These are phyloP conservation scores for Tremellales sp. DNA, from an alignment of 1,284 basidiomycete species.

Conservation along the genomic window DNA sequence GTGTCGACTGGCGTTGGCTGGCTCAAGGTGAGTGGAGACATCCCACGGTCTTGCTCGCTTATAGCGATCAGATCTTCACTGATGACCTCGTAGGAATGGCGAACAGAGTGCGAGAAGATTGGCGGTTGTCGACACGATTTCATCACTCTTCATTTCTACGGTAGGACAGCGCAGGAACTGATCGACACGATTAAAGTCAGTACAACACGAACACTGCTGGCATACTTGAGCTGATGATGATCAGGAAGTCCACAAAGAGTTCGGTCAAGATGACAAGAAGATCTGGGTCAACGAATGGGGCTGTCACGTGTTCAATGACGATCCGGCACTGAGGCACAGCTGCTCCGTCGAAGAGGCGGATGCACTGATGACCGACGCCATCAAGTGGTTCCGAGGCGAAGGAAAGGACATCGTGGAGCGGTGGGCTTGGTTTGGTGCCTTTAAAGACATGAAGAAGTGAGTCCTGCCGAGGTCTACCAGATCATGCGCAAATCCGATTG, in stretches of 20 bases:
- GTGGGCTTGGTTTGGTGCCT: constrained; percentile 37
- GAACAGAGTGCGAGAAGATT: constrained; percentile 26
- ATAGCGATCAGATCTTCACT: too few species aligned
- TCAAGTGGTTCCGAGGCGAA: constrained; percentile 15
- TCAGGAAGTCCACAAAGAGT: not conserved
- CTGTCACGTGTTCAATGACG: constrained; percentile 21
- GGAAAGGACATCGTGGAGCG: constrained; percentile 19
- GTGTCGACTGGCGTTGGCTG: constrained; percentile 34
- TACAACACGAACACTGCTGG: constrained; percentile 17
- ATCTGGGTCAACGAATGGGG: constrained; percentile 34
- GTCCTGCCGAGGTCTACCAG: too few species aligned
- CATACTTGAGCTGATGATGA: too few species aligned
- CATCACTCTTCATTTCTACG: constrained; percentile 38
- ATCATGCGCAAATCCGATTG: too few species aligned
- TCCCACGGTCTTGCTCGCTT: not conserved
- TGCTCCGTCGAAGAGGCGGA: constrained; percentile 22
- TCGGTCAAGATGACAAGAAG: not conserved
- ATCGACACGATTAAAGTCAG: constrained; percentile 26
- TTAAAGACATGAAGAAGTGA: constrained; percentile 8
- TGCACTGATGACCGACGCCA: constrained; percentile 28
- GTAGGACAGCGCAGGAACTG: constrained; percentile 24
- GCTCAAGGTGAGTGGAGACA: constrained; percentile 23
- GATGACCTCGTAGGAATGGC: constrained; percentile 30
- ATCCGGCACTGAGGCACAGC: constrained; percentile 10
- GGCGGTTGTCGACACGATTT: constrained; percentile 36